Conservation (phyloP, 371 early-diverging fungal species). For the Mycotypha africana region DNA sequence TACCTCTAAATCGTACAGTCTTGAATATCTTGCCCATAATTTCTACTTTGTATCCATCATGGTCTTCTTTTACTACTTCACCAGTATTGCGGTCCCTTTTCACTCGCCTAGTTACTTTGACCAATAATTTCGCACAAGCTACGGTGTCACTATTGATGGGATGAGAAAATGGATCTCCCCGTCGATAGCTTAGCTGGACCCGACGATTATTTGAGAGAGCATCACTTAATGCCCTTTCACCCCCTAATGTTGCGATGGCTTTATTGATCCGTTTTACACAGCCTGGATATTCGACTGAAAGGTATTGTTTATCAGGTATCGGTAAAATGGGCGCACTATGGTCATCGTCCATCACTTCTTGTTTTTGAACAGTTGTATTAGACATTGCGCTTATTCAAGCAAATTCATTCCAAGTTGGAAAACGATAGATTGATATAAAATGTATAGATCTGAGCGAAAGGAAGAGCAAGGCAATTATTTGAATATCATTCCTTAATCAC, state of each 20-base stretch:
- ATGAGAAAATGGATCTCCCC: constrained; percentile 58
- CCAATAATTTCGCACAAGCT: constrained; percentile 43
- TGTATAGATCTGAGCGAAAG: too few species aligned
- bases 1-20: constrained; percentile 52
- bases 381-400: too few species aligned
- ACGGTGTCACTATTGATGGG: constrained; percentile 54
- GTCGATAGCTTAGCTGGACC: constrained; percentile 48
- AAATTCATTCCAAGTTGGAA: too few species aligned
- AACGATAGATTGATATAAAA: too few species aligned
- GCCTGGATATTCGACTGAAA: constrained; percentile 69
- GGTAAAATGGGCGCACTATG: too few species aligned
- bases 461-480: too few species aligned
- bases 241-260: constrained; percentile 49
- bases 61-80: constrained; percentile 19
- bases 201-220: not conserved
- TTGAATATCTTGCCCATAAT: constrained; percentile 42
- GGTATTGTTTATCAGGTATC: too few species aligned
- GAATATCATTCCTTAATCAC: too few species aligned
- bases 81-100: constrained; percentile 25
- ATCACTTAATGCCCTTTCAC: constrained; percentile 28
- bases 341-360: too few species aligned
- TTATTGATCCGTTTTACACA: constrained; percentile 35
- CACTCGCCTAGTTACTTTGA: constrained; percentile 54
- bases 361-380: too few species aligned
- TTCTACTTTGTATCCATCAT: constrained; percentile 19